Conservation (phyloP, 2,329 filamentous ascomycete genomes). For the Neocatenulostroma microsporum region DNA sequence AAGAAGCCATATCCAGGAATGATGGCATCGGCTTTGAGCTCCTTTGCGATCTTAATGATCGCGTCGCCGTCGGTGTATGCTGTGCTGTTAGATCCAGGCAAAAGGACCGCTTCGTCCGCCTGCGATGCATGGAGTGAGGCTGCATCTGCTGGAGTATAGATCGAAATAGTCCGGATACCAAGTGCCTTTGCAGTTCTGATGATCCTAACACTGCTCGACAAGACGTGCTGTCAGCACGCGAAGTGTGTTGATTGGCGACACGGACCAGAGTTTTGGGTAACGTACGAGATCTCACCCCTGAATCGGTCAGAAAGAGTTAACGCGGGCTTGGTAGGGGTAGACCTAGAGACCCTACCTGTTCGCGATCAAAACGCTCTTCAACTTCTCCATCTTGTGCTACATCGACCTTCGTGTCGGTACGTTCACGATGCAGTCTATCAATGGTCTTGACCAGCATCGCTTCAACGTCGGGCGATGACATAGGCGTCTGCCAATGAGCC, state of each 20-base stretch:
- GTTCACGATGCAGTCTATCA: too few relatives aligned
- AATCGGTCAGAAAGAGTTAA: background rate
- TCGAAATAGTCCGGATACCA: conserved; percentile 45
- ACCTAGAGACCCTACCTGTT: conserved; percentile 45
- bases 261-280: background rate
- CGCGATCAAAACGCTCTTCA: conserved; percentile 49
- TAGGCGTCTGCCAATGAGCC: background rate
- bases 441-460: too few relatives aligned
- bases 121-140: conserved; percentile 47
- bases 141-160: conserved; percentile 52
- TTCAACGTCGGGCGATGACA: too few relatives aligned
- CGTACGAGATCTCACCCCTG: conserved; percentile 1
- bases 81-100: conserved; percentile 42
- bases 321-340: too few relatives aligned
- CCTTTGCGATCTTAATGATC: conserved; percentile 47
- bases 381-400: conserved; percentile 33
- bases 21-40: conserved; percentile 47
- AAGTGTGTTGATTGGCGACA: background rate
- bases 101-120: conserved; percentile 47
- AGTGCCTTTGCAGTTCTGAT: conserved; percentile 45
- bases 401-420: too few relatives aligned
- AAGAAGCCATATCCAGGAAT: conserved; percentile 63
- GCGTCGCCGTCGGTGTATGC: conserved; percentile 43
- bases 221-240: background rate
- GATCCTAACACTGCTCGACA: conserved; percentile 42